Percentiles rank a stretch among this genome's conserved stretches.
These are phyloP conservation scores for Buxus sempervirens DNA, from an alignment of 164 flowering plant genomes.

Conservation along the genomic window DNA sequence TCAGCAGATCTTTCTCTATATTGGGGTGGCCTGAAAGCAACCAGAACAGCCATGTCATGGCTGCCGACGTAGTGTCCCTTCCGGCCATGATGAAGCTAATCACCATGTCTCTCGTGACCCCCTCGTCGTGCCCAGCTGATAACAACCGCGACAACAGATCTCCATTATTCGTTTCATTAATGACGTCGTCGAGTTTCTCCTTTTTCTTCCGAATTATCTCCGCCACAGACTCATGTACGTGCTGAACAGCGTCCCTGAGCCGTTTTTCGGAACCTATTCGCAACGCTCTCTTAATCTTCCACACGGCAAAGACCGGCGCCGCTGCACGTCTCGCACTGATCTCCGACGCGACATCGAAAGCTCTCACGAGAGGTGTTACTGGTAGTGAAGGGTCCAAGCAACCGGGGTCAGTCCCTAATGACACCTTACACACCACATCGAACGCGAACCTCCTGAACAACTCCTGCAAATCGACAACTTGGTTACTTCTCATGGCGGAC, in stretches of 20 bases:
- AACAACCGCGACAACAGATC: conserved; percentile 61
- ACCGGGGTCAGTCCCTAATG: conserved; percentile 58
- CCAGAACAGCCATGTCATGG: conserved; percentile 89
- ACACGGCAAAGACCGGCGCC: conserved; percentile 43
- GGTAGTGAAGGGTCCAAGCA: conserved; percentile 41
- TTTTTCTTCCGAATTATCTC: conserved; percentile 41
- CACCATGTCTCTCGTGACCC: conserved; percentile 60
- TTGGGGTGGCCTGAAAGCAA: conserved; percentile 29
- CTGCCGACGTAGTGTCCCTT: conserved; percentile 82
- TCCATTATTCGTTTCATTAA: neutral
- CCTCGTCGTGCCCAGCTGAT: conserved; percentile 45
- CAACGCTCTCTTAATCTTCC: conserved; percentile 64
- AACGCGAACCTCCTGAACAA: conserved; percentile 60
- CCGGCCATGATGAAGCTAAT: conserved; percentile 91
- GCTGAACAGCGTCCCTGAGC: conserved; percentile 41
- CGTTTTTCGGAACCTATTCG: conserved; percentile 53
- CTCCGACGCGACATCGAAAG: conserved; percentile 64
- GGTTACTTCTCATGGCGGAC: conserved; percentile 20
- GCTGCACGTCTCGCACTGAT: conserved; percentile 57
- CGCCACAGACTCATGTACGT: conserved; percentile 37
- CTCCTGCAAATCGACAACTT: conserved; percentile 45
- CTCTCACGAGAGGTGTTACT: conserved; percentile 30
- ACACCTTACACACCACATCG: conserved; percentile 55
- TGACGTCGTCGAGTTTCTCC: conserved; percentile 6
- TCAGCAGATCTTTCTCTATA: conserved; percentile 22